Conservation (phyloP, 129 eudicot species). For the Gnaphalium uliginosum region DNA sequence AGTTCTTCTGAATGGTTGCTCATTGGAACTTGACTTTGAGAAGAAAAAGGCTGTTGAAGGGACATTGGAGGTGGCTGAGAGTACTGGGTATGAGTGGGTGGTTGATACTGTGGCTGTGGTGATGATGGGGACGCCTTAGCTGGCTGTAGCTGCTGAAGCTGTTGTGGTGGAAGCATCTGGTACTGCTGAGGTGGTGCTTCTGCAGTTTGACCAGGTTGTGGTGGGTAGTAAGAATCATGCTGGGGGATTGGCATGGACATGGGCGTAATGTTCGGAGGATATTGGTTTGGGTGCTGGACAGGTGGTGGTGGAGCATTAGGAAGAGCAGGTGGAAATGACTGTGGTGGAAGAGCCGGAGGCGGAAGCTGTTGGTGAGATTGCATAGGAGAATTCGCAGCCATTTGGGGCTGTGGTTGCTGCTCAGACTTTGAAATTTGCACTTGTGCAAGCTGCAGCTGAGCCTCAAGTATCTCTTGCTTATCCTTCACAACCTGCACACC, state of each 20-base stretch:
- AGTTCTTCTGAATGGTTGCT: conserved; percentile 68
- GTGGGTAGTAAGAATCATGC: conserved; percentile 61
- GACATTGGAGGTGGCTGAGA: conserved; percentile 66
- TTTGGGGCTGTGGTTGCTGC: conserved; percentile 41
- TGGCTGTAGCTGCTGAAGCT: conserved; percentile 22
- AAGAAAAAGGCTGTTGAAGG: conserved; percentile 46
- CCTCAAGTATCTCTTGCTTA: conserved; percentile 85
- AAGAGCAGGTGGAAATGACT: conserved; percentile 33
- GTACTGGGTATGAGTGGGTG: conserved; percentile 37
- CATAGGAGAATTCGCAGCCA: conserved; percentile 36
- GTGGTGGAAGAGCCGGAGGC: conserved; percentile 29
- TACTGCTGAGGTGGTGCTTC: conserved; percentile 61
- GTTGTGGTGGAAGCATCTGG: conserved; percentile 52
- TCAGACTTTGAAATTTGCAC: conserved; percentile 61
- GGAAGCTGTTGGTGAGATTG: conserved; percentile 53
- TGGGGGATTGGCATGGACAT: conserved; percentile 40
- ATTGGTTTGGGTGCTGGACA: conserved; percentile 47
- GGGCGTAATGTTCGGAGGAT: conserved; percentile 44
- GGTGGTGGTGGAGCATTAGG: conserved; percentile 63
- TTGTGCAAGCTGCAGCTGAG: conserved; percentile 68
- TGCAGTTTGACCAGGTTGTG: conserved; percentile 51
- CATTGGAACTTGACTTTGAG: conserved; percentile 44
- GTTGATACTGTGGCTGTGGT: conserved; percentile 62
- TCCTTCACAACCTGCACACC: conserved; percentile 72
- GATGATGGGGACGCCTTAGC: conserved; percentile 43